phyloP scores from a whole-genome alignment of 164 flowering plant genomes.

The Annona cherimola region DNA sequence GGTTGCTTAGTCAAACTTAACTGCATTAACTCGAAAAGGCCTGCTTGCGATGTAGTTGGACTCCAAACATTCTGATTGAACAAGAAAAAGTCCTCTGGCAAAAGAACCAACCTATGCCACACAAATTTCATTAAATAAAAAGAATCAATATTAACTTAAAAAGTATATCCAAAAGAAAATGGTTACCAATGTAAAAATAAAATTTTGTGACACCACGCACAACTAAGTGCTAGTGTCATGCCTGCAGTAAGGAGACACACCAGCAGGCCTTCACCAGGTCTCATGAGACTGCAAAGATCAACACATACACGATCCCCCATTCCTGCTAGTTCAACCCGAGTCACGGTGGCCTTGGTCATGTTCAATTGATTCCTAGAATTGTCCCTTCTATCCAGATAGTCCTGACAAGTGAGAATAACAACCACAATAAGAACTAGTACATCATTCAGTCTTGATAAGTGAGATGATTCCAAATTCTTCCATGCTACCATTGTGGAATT shows the following conservation, averaged over 20 bases:
- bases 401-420: slow-evolving; percentile 39
- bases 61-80: slow-evolving; percentile 92
- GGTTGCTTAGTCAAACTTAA: slow-evolving; percentile 27
- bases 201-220: background rate
- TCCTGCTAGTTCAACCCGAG: slow-evolving; percentile 53
- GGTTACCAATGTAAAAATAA: background rate
- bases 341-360: slow-evolving; percentile 55
- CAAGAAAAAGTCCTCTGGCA: slow-evolving; percentile 90
- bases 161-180: background rate
- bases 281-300: slow-evolving; percentile 87
- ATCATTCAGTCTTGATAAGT: background rate
- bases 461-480: no score
- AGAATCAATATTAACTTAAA: background rate
- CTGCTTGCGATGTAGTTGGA: slow-evolving; percentile 89
- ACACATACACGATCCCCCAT: slow-evolving; percentile 97
- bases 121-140: background rate
- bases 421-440: slow-evolving; percentile 19
- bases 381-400: slow-evolving; percentile 70
- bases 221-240: background rate
- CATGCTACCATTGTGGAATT: no score
- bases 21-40: slow-evolving; percentile 95
- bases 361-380: slow-evolving; percentile 39
- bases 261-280: slow-evolving; percentile 96
- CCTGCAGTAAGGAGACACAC: slow-evolving; percentile 30
- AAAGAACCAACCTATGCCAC: slow-evolving; percentile 72